Percentiles rank a stretch among this genome's conserved stretches.
phyloP scores from a whole-genome alignment of 345 rosid species.

The Excoecaria cochinchinensis region DNA sequence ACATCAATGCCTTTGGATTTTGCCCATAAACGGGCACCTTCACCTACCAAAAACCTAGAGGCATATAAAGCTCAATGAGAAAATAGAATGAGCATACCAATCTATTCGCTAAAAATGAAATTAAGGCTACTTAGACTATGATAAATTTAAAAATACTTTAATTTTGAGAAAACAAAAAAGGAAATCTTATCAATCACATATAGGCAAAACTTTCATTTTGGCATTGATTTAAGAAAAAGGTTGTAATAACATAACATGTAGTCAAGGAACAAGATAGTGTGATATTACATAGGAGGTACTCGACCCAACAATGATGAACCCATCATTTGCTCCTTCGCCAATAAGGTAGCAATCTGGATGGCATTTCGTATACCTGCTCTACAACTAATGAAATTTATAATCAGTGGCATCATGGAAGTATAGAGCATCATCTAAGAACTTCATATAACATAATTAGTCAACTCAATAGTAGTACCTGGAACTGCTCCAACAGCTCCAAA shows the following conservation, averaged over 20 bases:
- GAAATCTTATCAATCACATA: not conserved
- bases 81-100: slow-evolving; percentile 4
- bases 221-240: not conserved
- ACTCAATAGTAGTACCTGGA: slow-evolving; percentile 58
- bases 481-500: slow-evolving; percentile 98
- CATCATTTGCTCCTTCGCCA: slow-evolving; percentile 74
- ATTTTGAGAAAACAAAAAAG: not conserved
- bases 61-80: not conserved
- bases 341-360: slow-evolving; percentile 72
- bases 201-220: not conserved
- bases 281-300: slow-evolving; percentile 83
- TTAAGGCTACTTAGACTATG: not conserved
- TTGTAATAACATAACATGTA: not conserved
- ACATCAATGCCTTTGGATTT: slow-evolving; percentile 55
- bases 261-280: slow-evolving; percentile 13
- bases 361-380: slow-evolving; percentile 94
- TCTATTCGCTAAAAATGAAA: not conserved
- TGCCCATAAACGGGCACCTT: slow-evolving; percentile 85
- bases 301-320: slow-evolving; percentile 75
- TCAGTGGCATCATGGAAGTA: slow-evolving; percentile 21
- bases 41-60: slow-evolving; percentile 87
- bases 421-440: not conserved
- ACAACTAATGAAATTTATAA: slow-evolving; percentile 36
- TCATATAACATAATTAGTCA: not conserved
- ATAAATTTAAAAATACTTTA: not conserved